These are phyloP conservation scores for Lentinula lateritia DNA, from an alignment of 768 basidiomycete species.

Conservation along the genomic window DNA sequence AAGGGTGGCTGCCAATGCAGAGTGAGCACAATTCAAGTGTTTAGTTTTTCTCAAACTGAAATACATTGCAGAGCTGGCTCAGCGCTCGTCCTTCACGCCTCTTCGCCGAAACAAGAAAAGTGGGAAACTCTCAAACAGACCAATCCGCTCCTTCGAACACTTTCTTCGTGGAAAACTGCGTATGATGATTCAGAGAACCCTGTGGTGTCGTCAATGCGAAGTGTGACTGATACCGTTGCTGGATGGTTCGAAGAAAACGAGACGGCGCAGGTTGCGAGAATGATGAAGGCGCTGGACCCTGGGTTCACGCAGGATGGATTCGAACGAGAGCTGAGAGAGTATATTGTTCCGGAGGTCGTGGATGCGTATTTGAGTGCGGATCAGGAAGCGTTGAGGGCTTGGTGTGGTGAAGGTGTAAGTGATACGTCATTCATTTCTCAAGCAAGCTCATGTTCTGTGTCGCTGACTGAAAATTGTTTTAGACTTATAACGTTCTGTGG, in stretches of 20 bases:
- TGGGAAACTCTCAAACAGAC: conserved; percentile 79
- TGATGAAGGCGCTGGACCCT: conserved; percentile 88
- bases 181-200: conserved; percentile 95
- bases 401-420: conserved; percentile 95
- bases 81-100: conserved; percentile 79
- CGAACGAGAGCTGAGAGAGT: conserved; percentile 87
- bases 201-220: conserved; percentile 72
- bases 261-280: conserved; percentile 87
- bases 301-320: conserved; percentile 81
- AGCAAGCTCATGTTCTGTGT: too few relatives aligned
- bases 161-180: conserved; percentile 55
- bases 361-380: conserved; percentile 94
- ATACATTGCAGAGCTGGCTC: conserved; percentile 64
- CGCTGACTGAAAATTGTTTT: neutral
- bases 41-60: neutral
- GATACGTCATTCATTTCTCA: neutral
- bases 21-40: conserved; percentile 45
- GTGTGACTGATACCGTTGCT: conserved; percentile 80
- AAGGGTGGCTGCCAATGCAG: conserved; percentile 65
- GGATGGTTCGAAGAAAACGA: conserved; percentile 97
- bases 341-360: conserved; percentile 96
- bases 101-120: conserved; percentile 70
- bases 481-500: conserved; percentile 99
- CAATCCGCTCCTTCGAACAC: conserved; percentile 65
- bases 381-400: conserved; percentile 73